Conservation (phyloP, 371 early-diverging fungal genomes). For the Mucor circinelloides region DNA sequence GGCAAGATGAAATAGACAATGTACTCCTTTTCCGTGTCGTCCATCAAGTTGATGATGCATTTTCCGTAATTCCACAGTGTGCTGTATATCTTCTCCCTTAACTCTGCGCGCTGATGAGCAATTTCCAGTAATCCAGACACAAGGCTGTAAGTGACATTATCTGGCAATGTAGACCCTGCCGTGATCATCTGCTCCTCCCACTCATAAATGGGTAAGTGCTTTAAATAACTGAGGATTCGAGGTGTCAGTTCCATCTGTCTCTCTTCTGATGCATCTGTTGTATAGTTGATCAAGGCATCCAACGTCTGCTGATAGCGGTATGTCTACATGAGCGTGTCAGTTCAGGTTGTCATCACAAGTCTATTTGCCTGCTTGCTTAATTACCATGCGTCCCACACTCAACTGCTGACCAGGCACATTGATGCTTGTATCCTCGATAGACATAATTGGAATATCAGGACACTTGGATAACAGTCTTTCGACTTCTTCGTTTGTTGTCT, state of each 20-base stretch:
- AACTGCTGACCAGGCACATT: conserved; percentile 20
- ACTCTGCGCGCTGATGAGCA: conserved; percentile 36
- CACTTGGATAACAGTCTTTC: conserved; percentile 42
- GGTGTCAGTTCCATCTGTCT: conserved; percentile 37
- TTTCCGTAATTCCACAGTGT: conserved; percentile 34
- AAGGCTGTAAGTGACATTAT: conserved; percentile 43
- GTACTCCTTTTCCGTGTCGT: conserved; percentile 21
- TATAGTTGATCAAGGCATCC: conserved; percentile 47
- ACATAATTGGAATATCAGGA: conserved; percentile 31
- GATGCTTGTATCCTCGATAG: conserved; percentile 23
- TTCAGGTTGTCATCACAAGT: no score
- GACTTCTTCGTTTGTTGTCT: conserved; percentile 37
- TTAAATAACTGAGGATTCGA: conserved; percentile 34
- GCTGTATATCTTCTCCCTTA: conserved; percentile 38
- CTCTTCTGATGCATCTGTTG: conserved; percentile 32
- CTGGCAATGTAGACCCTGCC: conserved; percentile 35
- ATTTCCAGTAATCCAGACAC: conserved; percentile 54
- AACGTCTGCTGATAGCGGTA: conserved; percentile 45
- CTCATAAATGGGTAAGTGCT: conserved; percentile 29
- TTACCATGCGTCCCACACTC: conserved; percentile 33
- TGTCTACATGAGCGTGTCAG: conserved; percentile 29
- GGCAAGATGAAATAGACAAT: conserved; percentile 58
- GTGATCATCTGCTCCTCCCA: conserved; percentile 27
- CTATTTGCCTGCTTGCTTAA: not conserved
- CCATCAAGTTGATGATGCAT: conserved; percentile 18